These are phyloP conservation scores for Abortiporus biennis DNA, from an alignment of 1,284 basidiomycete genomes.

Conservation along the genomic window DNA sequence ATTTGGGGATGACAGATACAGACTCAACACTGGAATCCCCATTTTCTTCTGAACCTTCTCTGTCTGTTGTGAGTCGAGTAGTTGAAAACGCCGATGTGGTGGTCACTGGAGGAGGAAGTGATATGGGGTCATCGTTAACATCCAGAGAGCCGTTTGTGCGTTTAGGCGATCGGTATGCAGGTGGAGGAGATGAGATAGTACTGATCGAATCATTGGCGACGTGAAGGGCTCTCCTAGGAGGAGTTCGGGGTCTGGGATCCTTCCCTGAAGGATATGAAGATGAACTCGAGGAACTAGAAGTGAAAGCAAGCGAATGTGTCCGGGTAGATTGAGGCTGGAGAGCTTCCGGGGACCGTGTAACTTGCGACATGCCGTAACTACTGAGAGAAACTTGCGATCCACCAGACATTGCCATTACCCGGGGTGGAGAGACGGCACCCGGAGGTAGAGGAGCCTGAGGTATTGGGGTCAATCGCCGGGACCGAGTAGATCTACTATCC, in stretches of 20 bases:
- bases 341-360: no score
- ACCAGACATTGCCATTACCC: no score
- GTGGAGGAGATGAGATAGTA: slow-evolving; percentile 22
- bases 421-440: neutral
- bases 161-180: slow-evolving; percentile 23
- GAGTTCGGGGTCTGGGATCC: slow-evolving; percentile 19
- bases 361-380: no score
- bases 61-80: neutral
- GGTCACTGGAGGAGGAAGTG: neutral
- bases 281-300: slow-evolving; percentile 5
- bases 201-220: slow-evolving; percentile 24
- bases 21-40: neutral
- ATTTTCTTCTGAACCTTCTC: neutral
- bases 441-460: neutral
- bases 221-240: slow-evolving; percentile 21
- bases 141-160: slow-evolving; percentile 10
- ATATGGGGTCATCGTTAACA: slow-evolving; percentile 1
- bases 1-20: slow-evolving; percentile 8
- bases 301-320: slow-evolving; percentile 3
- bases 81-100: neutral
- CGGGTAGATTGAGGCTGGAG: no score
- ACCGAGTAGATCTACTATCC: neutral
- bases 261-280: slow-evolving; percentile 11
- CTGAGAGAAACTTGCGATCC: no score
- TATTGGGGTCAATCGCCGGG: neutral